Conservation (phyloP, 441 rosid species). For the Pelargonium cotyledonis region DNA sequence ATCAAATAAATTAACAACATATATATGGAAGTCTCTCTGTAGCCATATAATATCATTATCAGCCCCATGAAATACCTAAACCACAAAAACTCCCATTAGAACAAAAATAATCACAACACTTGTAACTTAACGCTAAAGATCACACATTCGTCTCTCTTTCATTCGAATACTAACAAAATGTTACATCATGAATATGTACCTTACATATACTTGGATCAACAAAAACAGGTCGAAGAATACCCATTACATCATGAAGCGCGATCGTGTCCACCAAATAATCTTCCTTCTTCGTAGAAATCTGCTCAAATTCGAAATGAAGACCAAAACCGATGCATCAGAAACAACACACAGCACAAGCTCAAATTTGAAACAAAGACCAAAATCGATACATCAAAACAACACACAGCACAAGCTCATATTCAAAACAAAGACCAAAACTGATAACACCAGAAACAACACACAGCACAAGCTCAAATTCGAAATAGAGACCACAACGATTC, state of each 20-base stretch:
- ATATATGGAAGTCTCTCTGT: constrained; percentile 91
- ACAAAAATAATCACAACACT: not conserved
- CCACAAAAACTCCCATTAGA: constrained; percentile 16
- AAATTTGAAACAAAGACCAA: not conserved
- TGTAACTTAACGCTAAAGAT: not conserved
- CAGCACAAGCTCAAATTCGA: no score
- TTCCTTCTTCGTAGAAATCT: constrained; percentile 63
- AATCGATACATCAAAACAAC: no score
- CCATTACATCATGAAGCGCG: constrained; percentile 71
- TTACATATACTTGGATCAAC: constrained; percentile 73
- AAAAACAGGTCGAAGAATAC: constrained; percentile 61
- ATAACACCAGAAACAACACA: no score
- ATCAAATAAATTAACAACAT: constrained; percentile 87
- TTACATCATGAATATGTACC: constrained; percentile 31
- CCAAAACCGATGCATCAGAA: not conserved
- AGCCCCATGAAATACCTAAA: constrained; percentile 93
- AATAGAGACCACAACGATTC: no score
- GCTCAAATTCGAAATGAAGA: constrained; percentile 1
- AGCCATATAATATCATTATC: constrained; percentile 94
- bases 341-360: not conserved
- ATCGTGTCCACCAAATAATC: constrained; percentile 82
- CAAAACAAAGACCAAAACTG: no score
- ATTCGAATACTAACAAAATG: not conserved
- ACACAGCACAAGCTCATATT: no score
- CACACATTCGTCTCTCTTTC: not conserved